Evolutionary conservation across 306 rosid genomes (phyloP).

Genomic region (Lathyrus sativus): DNA sequence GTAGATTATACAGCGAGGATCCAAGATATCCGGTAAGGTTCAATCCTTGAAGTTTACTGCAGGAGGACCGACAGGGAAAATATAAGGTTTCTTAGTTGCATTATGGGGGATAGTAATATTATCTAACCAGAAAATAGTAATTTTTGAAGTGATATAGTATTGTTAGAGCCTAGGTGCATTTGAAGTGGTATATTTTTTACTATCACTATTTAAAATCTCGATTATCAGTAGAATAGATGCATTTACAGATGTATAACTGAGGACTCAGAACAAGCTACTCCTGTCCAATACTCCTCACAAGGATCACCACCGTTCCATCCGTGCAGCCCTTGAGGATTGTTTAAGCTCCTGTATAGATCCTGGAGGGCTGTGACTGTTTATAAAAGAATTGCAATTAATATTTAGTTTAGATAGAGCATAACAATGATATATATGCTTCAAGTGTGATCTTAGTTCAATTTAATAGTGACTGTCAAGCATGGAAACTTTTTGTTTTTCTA

Average conservation of each 20-base stretch:
- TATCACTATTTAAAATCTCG: neutral
- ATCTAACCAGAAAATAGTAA: no score
- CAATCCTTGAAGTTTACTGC: slow-evolving; percentile 75
- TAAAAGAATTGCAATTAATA: slow-evolving; percentile 7
- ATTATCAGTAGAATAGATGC: slow-evolving; percentile 1
- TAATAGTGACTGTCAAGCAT: neutral
- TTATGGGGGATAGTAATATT: neutral
- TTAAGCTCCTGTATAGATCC: slow-evolving; percentile 63
- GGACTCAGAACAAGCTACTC: slow-evolving; percentile 77
- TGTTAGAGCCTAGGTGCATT: no score
- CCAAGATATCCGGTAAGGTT: slow-evolving; percentile 80
- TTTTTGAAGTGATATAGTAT: no score
- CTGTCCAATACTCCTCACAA: slow-evolving; percentile 83
- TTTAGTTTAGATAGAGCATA: slow-evolving; percentile 23
- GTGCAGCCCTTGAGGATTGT: slow-evolving; percentile 55
- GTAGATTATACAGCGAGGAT: slow-evolving; percentile 59
- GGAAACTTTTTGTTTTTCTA: neutral
- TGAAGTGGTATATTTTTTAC: no score
- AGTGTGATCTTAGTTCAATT: neutral
- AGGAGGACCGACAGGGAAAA: slow-evolving; percentile 28
- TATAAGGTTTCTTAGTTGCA: slow-evolving; percentile 15
- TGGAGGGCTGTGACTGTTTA: slow-evolving; percentile 67
- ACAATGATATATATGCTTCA: neutral
- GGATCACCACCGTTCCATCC: slow-evolving; percentile 87
- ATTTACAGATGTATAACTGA: slow-evolving; percentile 83